Evolutionary conservation across 116 monocot species (phyloP), one percentile per base, ranked within the genome.

Genomic region (Posidonia oceanica): DNA sequence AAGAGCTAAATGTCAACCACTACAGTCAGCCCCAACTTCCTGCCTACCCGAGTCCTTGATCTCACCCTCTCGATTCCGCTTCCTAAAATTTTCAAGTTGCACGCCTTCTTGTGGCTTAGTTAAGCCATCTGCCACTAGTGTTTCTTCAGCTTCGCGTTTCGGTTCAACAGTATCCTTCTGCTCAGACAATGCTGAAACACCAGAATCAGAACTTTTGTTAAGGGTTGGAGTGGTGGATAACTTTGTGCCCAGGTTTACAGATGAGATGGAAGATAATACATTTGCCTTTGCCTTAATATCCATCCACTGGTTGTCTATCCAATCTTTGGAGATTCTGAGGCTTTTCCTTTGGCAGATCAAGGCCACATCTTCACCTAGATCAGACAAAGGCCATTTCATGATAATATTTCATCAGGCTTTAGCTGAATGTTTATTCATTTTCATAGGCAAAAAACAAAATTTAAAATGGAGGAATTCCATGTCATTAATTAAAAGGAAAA

Each of bases 251-350:
- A 77, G 42, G 64, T 63, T 76, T 48, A 70, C 60, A 18, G 76
- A 41, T 62, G 89, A 79, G 65, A 91, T 64, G 53, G 40, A 44
- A 15, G 86, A 72, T 54, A 91, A 63, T 17, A 84, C 69, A 69
- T 89, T 83, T 16, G 83, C 80, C 73, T 83, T 97, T 18, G 77
- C 70, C 44, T 89, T 73, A 59, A 91, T 78, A 44, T 82, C 72
- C 60, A 89, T 78, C 96, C 96, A 97, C n/a, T 61, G 57, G 69
- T 83, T 65, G n/a, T 70, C 75, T 17, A 83, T 69, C 96, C 96
- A 97, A 66, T 97, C 96, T 80, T 75, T 81, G 2, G 91, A 91
- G 71, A 83, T 77, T 72, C 96, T 85, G 53, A 87, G 23, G 64
- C 72, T 66, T 59, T 80, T 86, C 41, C 79, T 76, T 40, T 72